Evolutionary conservation across 2,329 filamentous ascomycete genomes (phyloP).

Genomic region (Alternaria arbusti): DNA sequence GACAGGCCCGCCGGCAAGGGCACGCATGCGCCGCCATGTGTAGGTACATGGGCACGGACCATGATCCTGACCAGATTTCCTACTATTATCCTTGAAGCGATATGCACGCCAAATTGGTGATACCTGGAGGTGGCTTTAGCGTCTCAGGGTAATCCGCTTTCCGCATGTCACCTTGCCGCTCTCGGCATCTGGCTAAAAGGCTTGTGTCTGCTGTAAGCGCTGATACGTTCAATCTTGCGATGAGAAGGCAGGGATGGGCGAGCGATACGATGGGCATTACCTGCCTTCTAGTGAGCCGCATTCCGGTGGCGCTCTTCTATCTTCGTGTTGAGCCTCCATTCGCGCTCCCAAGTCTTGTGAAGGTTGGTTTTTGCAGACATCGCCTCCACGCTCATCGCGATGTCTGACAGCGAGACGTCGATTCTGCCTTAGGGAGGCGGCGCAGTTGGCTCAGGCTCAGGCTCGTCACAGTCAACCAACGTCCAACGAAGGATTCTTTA

Average conservation of each 20-base stretch:
- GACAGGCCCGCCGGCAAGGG: slow-evolving; percentile 34
- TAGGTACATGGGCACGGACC: slow-evolving; percentile 36
- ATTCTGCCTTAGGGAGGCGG: slow-evolving; percentile 23
- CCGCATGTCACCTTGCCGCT: slow-evolving; percentile 32
- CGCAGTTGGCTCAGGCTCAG: neutral
- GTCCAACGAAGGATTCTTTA: slow-evolving; percentile 3
- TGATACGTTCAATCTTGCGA: slow-evolving; percentile 37
- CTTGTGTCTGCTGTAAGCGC: slow-evolving; percentile 34
- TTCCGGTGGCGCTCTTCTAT: slow-evolving; percentile 22
- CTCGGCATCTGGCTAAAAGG: slow-evolving; percentile 29
- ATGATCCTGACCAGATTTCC: slow-evolving; percentile 20
- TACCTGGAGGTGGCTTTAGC: slow-evolving; percentile 38
- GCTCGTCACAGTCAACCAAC: neutral
- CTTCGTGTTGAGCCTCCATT: slow-evolving; percentile 41
- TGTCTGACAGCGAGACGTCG: slow-evolving; percentile 9
- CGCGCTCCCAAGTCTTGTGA: slow-evolving; percentile 20
- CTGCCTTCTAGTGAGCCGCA: slow-evolving; percentile 38
- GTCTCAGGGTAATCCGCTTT: slow-evolving; percentile 24
- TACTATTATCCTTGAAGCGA: slow-evolving; percentile 32
- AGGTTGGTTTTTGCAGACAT: slow-evolving; percentile 22
- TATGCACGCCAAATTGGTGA: slow-evolving; percentile 41
- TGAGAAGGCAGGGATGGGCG: slow-evolving; percentile 23
- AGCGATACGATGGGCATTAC: slow-evolving; percentile 27
- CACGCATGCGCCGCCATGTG: slow-evolving; percentile 37
- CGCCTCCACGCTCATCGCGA: slow-evolving; percentile 22